Evolutionary conservation across 2,329 filamentous ascomycete species (phyloP).

Genomic region (Bipolaris sorokiniana): DNA sequence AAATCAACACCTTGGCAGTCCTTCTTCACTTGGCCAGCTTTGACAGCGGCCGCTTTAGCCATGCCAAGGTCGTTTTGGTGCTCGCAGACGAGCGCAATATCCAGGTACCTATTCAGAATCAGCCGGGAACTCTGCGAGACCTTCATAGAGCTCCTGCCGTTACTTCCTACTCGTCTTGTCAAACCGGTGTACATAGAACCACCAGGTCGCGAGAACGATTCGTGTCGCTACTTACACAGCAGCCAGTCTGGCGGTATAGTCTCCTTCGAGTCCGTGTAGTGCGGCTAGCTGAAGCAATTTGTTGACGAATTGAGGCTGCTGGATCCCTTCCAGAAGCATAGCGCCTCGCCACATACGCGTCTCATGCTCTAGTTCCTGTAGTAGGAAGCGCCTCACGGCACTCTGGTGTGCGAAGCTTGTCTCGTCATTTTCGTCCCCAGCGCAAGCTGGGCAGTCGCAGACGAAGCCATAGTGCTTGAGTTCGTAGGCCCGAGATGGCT

Average conservation of each 20-base stretch:
- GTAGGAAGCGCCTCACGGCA: slow-evolving; percentile 37
- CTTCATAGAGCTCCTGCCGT: too few relatives aligned
- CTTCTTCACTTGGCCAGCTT: slow-evolving; percentile 37
- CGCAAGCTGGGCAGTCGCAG: slow-evolving; percentile 49
- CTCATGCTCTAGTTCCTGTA: slow-evolving; percentile 46
- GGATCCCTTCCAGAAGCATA: slow-evolving; percentile 20
- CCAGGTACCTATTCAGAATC: slow-evolving; percentile 34
- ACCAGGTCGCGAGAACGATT: neutral
- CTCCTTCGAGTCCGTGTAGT: slow-evolving; percentile 36
- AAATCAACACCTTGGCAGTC: slow-evolving; percentile 39
- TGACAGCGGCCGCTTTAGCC: slow-evolving; percentile 28
- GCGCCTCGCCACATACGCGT: slow-evolving; percentile 25
- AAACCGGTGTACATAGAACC: neutral
- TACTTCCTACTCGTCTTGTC: neutral
- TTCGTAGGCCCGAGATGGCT: slow-evolving; percentile 37
- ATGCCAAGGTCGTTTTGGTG: slow-evolving; percentile 26
- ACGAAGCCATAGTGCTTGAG: slow-evolving; percentile 47
- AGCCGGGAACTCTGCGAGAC: neutral
- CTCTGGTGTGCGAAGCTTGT: slow-evolving; percentile 35
- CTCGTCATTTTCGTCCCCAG: slow-evolving; percentile 37
- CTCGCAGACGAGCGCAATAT: slow-evolving; percentile 44
- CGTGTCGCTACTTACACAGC: slow-evolving; percentile 28
- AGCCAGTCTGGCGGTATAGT: slow-evolving; percentile 32
- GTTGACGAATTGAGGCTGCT: slow-evolving; percentile 21
- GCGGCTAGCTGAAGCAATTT: slow-evolving; percentile 38